phyloP scores from a whole-genome alignment of 2,329 filamentous ascomycete genomes.

The Phaeomoniella chlamydospora region DNA sequence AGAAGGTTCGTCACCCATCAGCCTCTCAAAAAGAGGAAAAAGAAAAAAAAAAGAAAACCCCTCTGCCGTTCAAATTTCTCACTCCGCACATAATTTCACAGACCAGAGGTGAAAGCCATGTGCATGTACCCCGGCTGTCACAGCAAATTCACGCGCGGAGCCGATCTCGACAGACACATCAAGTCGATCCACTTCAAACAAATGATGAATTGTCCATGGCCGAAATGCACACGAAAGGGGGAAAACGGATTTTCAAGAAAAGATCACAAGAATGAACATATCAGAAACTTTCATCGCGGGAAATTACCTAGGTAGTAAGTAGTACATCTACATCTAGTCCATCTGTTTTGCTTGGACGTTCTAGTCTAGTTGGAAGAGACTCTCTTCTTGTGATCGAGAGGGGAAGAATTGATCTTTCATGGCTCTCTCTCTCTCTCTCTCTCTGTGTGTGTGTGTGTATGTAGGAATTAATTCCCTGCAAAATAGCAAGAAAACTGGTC shows the following conservation, averaged over 20 bases:
- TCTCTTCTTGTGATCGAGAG: too few species aligned
- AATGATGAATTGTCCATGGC: constrained; percentile 28
- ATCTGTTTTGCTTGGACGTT: too few species aligned
- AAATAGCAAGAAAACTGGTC: too few species aligned
- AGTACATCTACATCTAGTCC: too few species aligned
- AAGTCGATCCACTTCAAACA: constrained; percentile 25
- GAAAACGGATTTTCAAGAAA: constrained; percentile 37
- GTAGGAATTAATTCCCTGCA: too few species aligned
- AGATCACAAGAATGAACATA: constrained; percentile 44
- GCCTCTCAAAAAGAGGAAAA: background rate
- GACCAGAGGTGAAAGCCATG: background rate
- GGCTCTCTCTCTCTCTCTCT: too few species aligned
- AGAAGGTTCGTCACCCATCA: background rate
- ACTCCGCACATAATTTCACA: background rate
- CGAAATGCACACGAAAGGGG: constrained; percentile 29
- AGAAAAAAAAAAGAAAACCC: background rate
- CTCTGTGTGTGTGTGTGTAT: too few species aligned
- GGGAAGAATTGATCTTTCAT: too few species aligned
- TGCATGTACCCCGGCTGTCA: constrained; percentile 13
- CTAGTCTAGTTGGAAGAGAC: too few species aligned
- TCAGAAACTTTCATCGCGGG: constrained; percentile 38
- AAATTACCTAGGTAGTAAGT: constrained; percentile 29
- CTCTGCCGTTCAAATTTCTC: constrained; percentile 1
- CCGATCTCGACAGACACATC: constrained; percentile 35
- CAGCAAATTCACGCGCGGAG: constrained; percentile 27